Percentiles rank a stretch among this genome's conserved stretches.
Evolutionary conservation across 495 filamentous ascomycete genomes (phyloP).

Genomic region (Tuber calosporum): DNA sequence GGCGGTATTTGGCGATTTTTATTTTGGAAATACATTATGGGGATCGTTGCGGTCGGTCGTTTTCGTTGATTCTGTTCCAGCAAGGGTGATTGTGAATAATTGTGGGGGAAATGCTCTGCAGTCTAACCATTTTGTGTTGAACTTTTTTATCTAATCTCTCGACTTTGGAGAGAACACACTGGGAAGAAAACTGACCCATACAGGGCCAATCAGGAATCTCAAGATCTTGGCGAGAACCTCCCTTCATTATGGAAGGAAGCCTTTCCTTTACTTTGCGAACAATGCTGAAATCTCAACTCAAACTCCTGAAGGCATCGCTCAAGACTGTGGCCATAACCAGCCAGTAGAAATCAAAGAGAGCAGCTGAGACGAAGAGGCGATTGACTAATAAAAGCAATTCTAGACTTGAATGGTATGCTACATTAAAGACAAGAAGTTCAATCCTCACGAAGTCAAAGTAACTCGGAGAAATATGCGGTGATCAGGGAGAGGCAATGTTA

Average conservation of each 20-base stretch:
- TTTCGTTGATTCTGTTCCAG: no score
- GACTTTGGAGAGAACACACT: no score
- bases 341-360: constrained; percentile 84
- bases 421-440: constrained; percentile 78
- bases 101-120: no score
- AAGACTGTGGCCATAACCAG: constrained; percentile 79
- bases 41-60: no score
- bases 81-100: no score
- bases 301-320: constrained; percentile 84
- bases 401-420: constrained; percentile 60
- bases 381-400: constrained; percentile 58
- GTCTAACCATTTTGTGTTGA: no score
- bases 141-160: no score
- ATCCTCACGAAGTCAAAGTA: constrained; percentile 87
- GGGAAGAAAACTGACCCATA: no score
- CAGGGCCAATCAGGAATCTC: neutral
- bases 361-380: constrained; percentile 66
- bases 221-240: constrained; percentile 7
- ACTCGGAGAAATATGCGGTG: constrained; percentile 42
- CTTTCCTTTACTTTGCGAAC: neutral
- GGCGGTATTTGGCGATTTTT: no score
- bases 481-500: constrained; percentile 47
- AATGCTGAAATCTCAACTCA: constrained; percentile 96
- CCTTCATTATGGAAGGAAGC: neutral
- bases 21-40: no score